phyloP scores from a whole-genome alignment of 2,329 filamentous ascomycete genomes.

The Ceratocystis alfenasii region DNA sequence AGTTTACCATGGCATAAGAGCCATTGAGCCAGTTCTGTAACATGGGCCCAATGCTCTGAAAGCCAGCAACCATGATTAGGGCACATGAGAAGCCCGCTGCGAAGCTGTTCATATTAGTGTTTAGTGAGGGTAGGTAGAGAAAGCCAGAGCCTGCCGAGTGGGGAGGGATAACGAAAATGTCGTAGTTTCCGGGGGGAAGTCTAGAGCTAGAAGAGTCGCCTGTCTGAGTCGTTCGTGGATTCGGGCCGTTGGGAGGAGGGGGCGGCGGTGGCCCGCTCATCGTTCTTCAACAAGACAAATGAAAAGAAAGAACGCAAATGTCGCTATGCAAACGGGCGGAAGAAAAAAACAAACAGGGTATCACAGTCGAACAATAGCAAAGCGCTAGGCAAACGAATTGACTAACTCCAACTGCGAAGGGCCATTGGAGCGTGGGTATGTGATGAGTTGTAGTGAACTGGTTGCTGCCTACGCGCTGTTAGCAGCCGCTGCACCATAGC shows the following conservation, averaged over 20 bases:
- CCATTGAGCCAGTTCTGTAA: slow-evolving; percentile 61
- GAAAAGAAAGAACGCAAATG: slow-evolving; percentile 9
- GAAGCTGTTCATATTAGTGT: slow-evolving; percentile 81
- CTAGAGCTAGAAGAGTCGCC: slow-evolving; percentile 45
- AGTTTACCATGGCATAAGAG: slow-evolving; percentile 58
- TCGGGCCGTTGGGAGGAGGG: slow-evolving; percentile 61
- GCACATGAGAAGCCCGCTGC: slow-evolving; percentile 73
- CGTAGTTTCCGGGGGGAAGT: slow-evolving; percentile 80
- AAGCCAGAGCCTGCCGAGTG: slow-evolving; percentile 83
- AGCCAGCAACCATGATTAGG: slow-evolving; percentile 59
- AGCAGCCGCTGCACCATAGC: neutral
- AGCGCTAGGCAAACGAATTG: neutral
- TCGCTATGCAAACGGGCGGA: neutral
- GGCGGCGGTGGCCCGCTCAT: slow-evolving; percentile 57
- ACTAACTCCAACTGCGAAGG: slow-evolving; percentile 4
- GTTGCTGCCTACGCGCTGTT: slow-evolving; percentile 9
- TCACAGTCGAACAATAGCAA: slow-evolving; percentile 1
- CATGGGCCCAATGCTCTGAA: slow-evolving; percentile 59
- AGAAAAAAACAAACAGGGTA: slow-evolving; percentile 10
- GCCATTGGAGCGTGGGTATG: slow-evolving; percentile 3
- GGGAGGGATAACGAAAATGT: slow-evolving; percentile 92
- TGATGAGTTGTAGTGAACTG: neutral
- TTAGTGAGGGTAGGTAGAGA: slow-evolving; percentile 82
- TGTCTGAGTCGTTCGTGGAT: slow-evolving; percentile 48
- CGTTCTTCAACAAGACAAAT: slow-evolving; percentile 10